A percentile compares a stretch with the other conserved stretches of the same genome.
Conservation (phyloP, 306 rosid genomes). For the Cicer yamashitae region DNA sequence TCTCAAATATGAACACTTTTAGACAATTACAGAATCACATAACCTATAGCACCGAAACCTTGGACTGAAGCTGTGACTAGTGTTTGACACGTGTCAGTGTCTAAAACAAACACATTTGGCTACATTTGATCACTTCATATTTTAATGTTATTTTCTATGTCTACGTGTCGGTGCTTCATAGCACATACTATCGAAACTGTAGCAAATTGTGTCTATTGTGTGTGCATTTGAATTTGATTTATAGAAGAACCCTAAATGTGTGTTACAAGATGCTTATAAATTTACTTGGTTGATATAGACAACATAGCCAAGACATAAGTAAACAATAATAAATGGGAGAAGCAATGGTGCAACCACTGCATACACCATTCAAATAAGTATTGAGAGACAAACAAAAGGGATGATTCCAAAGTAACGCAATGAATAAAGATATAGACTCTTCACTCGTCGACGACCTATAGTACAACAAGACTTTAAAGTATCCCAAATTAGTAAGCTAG, state of each 20-base stretch:
- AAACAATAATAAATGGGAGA: slow-evolving; percentile 82
- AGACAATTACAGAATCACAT: neutral
- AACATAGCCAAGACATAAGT: slow-evolving; percentile 89
- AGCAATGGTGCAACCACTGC: slow-evolving; percentile 82
- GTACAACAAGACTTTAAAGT: slow-evolving; percentile 58
- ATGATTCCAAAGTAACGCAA: slow-evolving; percentile 76
- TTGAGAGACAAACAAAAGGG: slow-evolving; percentile 71
- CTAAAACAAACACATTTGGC: too few species aligned
- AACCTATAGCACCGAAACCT: neutral
- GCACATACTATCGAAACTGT: neutral
- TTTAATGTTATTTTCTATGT: too few species aligned
- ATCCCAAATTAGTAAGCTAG: slow-evolving; percentile 79
- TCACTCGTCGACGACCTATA: slow-evolving; percentile 47
- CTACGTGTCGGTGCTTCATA: too few species aligned
- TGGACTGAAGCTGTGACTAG: too few species aligned
- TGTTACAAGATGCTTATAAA: neutral
- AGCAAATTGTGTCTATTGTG: slow-evolving; percentile 10
- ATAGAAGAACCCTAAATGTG: neutral
- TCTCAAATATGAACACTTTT: neutral
- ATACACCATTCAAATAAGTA: slow-evolving; percentile 82
- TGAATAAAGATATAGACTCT: slow-evolving; percentile 72
- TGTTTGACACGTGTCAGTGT: too few species aligned
- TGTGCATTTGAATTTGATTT: neutral
- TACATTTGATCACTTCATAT: too few species aligned
- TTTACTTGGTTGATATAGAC: slow-evolving; percentile 67